Evolutionary conservation across 2,329 filamentous ascomycete species (phyloP), one percentile per base, ranked within the genome.

Genomic region (Thielaviopsis ethacetica): DNA sequence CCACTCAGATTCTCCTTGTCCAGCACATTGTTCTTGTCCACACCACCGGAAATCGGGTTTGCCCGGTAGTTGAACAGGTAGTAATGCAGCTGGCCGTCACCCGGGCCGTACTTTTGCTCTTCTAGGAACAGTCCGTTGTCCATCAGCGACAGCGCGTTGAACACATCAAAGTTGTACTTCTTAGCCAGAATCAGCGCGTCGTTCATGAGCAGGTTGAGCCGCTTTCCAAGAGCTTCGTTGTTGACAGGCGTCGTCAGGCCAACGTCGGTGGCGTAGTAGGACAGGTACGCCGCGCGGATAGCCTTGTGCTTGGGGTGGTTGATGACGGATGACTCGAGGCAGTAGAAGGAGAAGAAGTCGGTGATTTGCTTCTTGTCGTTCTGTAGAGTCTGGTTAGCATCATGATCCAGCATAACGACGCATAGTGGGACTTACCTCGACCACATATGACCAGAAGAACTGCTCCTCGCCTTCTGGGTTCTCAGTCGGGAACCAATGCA

Each of bases 51-150:
- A 66, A 98, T 86, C n/a, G 84, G 83, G 62, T 87, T 84, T 13
- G 89, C 88, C 60, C 89, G 83, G 76, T 96, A 98, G 73, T 98
- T 98, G 79, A 94, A 98, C 34, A 98, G 76, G 71, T 98, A 98
- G 73, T 91, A 98, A 71, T 98, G 90, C 65, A 98, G 76, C 70
- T 93, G 89, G 53, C 93, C 93, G 69, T 98, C 93, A 34, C 93
- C 93, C 5, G 86, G 84, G 52, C 91, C 93, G 67, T 96, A 98
- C 71, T 95, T 95, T 68, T 96, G 88, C 65, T 96, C 80, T 68
- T 91, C 85, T 5, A 98, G 77, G 79, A 98, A 97, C 21, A 97
- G 78, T 0, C 83, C 86, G 70, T 98, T 98, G 71, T 98, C 91
- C 72, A 95, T 85, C 47, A 96, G 78, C 0, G 91, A 95, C 59